Evolutionary conservation across 768 basidiomycete genomes (phyloP).

Genomic region (Leccinum pellstonianum): DNA sequence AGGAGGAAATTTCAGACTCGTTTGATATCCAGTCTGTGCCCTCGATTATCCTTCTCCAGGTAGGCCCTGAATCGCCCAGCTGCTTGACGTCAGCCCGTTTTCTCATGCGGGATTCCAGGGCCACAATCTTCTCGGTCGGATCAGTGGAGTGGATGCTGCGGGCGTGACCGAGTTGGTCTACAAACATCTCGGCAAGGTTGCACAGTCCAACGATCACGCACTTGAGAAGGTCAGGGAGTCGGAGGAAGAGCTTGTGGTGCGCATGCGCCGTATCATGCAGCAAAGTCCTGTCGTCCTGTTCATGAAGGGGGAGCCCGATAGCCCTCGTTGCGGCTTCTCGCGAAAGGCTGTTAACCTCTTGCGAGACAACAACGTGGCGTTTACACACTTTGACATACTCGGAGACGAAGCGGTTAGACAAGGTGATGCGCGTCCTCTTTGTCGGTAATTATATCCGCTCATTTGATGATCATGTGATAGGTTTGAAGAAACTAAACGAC

Average conservation of each 20-base stretch:
- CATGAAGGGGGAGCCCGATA: conserved; percentile 85
- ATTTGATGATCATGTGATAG: conserved; percentile 33
- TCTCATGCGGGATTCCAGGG: conserved; percentile 50
- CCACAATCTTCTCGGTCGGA: conserved; percentile 76
- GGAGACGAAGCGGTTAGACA: conserved; percentile 78
- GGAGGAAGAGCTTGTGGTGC: conserved; percentile 60
- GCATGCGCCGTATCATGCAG: conserved; percentile 73
- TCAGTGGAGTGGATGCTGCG: conserved; percentile 77
- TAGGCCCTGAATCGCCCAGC: conserved; percentile 34
- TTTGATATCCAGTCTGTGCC: conserved; percentile 93
- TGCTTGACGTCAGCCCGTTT: background rate
- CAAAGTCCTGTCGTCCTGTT: conserved; percentile 78
- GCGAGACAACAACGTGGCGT: conserved; percentile 60
- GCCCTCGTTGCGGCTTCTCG: conserved; percentile 84
- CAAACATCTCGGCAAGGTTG: conserved; percentile 45
- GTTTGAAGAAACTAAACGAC: conserved; percentile 73
- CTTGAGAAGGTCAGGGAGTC: conserved; percentile 47
- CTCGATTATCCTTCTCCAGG: conserved; percentile 75
- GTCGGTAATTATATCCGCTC: conserved; percentile 1
- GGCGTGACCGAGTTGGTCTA: conserved; percentile 60
- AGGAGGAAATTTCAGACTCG: conserved; percentile 83
- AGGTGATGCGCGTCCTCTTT: conserved; percentile 44
- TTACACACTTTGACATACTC: conserved; percentile 81
- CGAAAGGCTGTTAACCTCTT: conserved; percentile 69
- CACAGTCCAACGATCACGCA: conserved; percentile 3